Percentiles rank a stretch among this genome's conserved stretches.
Conservation (phyloP, 2,329 filamentous ascomycete genomes). For the Tolypocladium ophioglossoides region DNA sequence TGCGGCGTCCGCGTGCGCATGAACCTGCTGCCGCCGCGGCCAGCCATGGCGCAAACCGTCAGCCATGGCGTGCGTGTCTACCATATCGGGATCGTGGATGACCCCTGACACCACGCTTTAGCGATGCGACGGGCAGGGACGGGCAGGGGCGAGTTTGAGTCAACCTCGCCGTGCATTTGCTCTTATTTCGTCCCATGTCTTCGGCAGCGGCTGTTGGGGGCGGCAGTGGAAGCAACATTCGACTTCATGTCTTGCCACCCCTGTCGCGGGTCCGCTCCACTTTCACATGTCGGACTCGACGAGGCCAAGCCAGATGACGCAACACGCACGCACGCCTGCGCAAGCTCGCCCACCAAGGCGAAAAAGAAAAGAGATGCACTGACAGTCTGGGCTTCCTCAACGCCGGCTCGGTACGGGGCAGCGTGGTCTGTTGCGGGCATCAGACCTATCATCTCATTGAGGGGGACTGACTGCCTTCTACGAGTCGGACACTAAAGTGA, state of each 20-base stretch:
- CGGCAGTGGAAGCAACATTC: no score
- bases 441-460: not conserved
- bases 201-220: no score
- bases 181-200: no score
- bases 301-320: not conserved
- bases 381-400: not conserved
- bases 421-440: not conserved
- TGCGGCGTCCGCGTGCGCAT: not conserved
- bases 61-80: not conserved
- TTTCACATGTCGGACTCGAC: conserved; percentile 18
- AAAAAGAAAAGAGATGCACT: not conserved
- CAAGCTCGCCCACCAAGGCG: not conserved
- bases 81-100: not conserved
- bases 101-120: no score
- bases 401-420: not conserved
- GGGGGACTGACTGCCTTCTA: no score
- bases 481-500: no score
- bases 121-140: not conserved
- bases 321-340: not conserved
- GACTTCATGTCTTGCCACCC: no score
- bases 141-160: not conserved
- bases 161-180: not conserved
- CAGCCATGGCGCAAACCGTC: not conserved
- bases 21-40: not conserved
- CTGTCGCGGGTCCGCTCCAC: no score